phyloP scores from a whole-genome alignment of 176 grass and related monocot species.

The Stipa capillata region DNA sequence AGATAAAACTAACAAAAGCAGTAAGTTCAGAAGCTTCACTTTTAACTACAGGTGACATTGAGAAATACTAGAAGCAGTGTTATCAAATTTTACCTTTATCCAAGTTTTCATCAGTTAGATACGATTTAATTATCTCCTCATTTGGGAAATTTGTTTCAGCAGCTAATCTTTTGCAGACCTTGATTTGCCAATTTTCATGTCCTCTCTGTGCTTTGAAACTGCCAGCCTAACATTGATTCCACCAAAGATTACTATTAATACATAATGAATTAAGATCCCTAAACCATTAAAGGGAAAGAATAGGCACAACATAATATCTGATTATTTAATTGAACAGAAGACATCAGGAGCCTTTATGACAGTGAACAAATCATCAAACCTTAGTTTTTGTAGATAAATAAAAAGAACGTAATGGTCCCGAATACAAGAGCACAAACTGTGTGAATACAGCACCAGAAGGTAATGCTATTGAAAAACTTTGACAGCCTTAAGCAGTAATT shows the following conservation, averaged over 20 bases:
- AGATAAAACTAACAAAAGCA: not conserved
- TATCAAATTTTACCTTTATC: constrained; percentile 32
- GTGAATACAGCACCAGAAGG: not conserved
- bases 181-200: constrained; percentile 83
- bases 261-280: not conserved
- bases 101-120: constrained; percentile 58
- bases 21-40: not conserved
- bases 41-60: not conserved
- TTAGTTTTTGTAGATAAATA: not conserved
- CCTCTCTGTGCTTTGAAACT: constrained; percentile 52
- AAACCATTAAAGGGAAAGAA: constrained; percentile 7
- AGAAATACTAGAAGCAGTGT: not conserved
- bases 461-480: not conserved
- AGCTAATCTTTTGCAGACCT: constrained; percentile 73
- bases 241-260: constrained; percentile 12
- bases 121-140: constrained; percentile 77
- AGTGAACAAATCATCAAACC: not conserved
- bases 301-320: not conserved
- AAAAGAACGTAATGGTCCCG: not conserved
- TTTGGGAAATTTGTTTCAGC: constrained; percentile 80
- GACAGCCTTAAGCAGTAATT: not conserved
- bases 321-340: not conserved
- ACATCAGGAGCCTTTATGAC: not conserved
- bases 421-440: not conserved
- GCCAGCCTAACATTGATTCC: constrained; percentile 39